Evolutionary conservation across 805 yeast genomes (phyloP).

Genomic region (Candida xyloterini): DNA sequence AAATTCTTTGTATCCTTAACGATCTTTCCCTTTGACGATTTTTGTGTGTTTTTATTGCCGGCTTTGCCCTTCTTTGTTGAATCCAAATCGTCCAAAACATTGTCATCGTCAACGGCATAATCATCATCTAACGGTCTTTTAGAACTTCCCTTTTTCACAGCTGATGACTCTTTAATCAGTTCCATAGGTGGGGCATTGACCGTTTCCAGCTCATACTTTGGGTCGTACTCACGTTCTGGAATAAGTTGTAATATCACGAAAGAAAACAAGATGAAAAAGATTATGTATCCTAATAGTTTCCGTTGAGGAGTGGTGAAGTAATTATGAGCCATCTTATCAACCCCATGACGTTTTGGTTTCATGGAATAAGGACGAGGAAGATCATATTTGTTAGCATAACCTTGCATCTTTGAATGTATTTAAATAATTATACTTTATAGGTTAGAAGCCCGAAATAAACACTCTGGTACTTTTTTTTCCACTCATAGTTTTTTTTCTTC

Average conservation of each 20-base stretch:
- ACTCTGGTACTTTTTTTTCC: background rate
- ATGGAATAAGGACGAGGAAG: slow-evolving; percentile 45
- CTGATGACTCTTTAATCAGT: slow-evolving; percentile 22
- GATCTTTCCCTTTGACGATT: background rate
- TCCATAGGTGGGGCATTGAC: slow-evolving; percentile 1
- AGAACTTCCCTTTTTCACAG: slow-evolving; percentile 16
- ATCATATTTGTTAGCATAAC: slow-evolving; percentile 31
- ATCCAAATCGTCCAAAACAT: slow-evolving; percentile 8
- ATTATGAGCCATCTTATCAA: slow-evolving; percentile 24
- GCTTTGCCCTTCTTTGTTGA: slow-evolving; percentile 1
- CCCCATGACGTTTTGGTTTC: slow-evolving; percentile 27
- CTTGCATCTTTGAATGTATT: slow-evolving; percentile 27
- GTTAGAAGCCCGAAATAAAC: slow-evolving; percentile 7
- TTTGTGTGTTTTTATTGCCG: background rate
- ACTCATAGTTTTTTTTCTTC: background rate
- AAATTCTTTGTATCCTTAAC: background rate
- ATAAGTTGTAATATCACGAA: slow-evolving; percentile 30
- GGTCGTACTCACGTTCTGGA: slow-evolving; percentile 24
- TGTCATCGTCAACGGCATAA: slow-evolving; percentile 15
- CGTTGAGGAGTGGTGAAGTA: slow-evolving; percentile 48
- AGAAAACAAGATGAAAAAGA: slow-evolving; percentile 34
- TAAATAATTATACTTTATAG: background rate
- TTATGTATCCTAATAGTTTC: slow-evolving; percentile 38
- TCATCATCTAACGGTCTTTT: slow-evolving; percentile 23
- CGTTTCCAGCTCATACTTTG: slow-evolving; percentile 22